A percentile compares a stretch with the other conserved stretches of the same genome.
Evolutionary conservation across 2,329 filamentous ascomycete species (phyloP).

Genomic region (Colletotrichum tropicicola): DNA sequence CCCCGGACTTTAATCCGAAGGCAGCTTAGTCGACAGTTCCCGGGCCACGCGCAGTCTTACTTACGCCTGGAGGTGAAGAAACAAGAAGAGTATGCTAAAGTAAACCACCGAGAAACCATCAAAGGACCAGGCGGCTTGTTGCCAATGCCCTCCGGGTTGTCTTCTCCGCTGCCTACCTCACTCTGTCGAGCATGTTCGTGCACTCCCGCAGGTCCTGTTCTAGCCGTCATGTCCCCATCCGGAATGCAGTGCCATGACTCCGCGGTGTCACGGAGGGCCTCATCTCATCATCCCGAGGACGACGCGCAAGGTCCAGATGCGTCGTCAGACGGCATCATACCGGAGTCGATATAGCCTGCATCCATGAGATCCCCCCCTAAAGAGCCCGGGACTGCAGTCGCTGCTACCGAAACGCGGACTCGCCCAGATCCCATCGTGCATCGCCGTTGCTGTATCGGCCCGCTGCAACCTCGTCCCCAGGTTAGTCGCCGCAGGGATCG

Average conservation of each 20-base stretch:
- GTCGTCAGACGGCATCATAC: neutral
- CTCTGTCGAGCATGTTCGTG: neutral
- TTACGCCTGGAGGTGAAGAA: neutral
- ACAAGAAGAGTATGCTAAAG: too few relatives aligned
- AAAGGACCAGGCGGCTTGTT: neutral
- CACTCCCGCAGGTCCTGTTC: neutral
- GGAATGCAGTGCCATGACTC: neutral
- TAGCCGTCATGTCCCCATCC: neutral
- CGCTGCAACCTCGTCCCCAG: slow-evolving; percentile 7
- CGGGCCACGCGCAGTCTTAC: neutral
- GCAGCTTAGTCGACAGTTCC: neutral
- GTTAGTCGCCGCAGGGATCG: neutral
- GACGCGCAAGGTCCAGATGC: neutral
- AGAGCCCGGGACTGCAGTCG: neutral
- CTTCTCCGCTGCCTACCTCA: neutral
- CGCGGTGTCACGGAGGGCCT: slow-evolving; percentile 1
- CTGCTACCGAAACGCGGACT: neutral
- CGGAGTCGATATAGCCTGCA: neutral
- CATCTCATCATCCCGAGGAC: neutral
- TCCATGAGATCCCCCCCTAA: neutral
- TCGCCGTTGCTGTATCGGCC: slow-evolving; percentile 1
- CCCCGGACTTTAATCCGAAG: slow-evolving; percentile 8
- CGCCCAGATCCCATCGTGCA: neutral
- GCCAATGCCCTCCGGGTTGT: neutral
- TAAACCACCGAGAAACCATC: neutral